These are phyloP conservation scores for Naganishia sp. DNA, from an alignment of 1,284 basidiomycete species.

Conservation along the genomic window DNA sequence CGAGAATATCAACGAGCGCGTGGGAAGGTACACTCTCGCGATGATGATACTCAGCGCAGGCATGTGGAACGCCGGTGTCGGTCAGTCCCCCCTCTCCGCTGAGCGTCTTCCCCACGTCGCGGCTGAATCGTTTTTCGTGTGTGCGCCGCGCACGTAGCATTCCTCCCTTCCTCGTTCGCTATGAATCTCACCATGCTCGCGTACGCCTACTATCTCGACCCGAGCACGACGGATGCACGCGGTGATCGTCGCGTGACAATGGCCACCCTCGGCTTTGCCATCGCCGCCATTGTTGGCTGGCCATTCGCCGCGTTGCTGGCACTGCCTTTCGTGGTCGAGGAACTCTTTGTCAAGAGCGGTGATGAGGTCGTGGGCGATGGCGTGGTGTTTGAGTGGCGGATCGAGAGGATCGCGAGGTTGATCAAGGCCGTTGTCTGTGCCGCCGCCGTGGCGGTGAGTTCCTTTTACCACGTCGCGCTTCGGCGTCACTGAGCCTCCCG, in stretches of 20 bases:
- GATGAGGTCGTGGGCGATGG: slow-evolving; percentile 64
- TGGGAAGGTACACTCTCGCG: slow-evolving; percentile 88
- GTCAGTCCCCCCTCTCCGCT: slow-evolving; percentile 55
- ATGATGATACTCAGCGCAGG: slow-evolving; percentile 81
- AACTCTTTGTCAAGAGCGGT: slow-evolving; percentile 74
- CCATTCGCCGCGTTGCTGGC: slow-evolving; percentile 86
- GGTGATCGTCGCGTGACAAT: slow-evolving; percentile 59
- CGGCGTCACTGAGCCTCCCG: no score
- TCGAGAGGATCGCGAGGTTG: slow-evolving; percentile 65
- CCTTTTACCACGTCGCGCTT: background rate
- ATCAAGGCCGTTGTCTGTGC: slow-evolving; percentile 60
- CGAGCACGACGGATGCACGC: slow-evolving; percentile 62
- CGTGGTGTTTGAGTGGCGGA: slow-evolving; percentile 60
- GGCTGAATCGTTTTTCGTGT: no score
- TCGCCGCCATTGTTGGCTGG: slow-evolving; percentile 91
- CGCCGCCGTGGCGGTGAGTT: slow-evolving; percentile 67
- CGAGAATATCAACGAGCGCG: slow-evolving; percentile 79
- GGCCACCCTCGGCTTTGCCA: slow-evolving; percentile 71
- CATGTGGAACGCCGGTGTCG: slow-evolving; percentile 86
- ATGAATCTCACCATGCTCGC: slow-evolving; percentile 89
- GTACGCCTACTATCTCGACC: slow-evolving; percentile 72
- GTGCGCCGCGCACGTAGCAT: slow-evolving; percentile 59
- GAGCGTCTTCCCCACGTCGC: background rate
- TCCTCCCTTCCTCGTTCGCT: slow-evolving; percentile 90
- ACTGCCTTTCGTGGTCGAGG: slow-evolving; percentile 87